Base-by-base conservation (phyloP, 129 eudicot genomes). In the Saposhnikovia divaricata region DNA sequence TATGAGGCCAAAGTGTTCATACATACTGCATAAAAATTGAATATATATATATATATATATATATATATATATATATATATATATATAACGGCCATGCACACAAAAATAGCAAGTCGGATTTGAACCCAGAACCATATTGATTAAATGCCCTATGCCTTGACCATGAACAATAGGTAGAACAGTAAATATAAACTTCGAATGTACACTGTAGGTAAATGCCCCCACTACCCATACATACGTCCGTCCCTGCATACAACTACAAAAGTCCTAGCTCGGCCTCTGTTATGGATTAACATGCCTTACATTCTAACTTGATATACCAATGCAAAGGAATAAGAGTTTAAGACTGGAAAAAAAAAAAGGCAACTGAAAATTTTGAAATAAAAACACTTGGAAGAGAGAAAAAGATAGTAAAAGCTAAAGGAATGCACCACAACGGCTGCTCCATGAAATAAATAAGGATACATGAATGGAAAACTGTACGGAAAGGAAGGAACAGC, bases 391-490 rank as follows among this genome's bases (percentile, higher is more conserved):
- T 39, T 13, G 75, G 79, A 59, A 68, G 80, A 13, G 46, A 79
- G 76, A 14, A 65, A 74, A 57, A 15, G 75, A 71, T 19, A 61
- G 45, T 37, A 40, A 46, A 69, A 81, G 81, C 57, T 66, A 82
- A 70, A 83, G 44, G 45, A 23, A 3, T 38, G 66, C 25, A 73
- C 43, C 43, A 42, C 38, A 44, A 48, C 44, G 80, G 68, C 50
- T 72, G 68, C 72, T 71, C 78, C 66, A 69, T 50, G 74, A 72
- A 53, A 75, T 61, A 79, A 48, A 80, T 46, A 78, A 61, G 65
- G 77, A 79, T 86, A 82, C 82, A 81, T 48, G 75, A 80, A 80
- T 5, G 38, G 72, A 81, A 78, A 13, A 66, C 28, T 21, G 18
- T 65, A 71, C 31, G 23, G 66, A 72, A 83, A 50, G 27, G 66